phyloP scores from a whole-genome alignment of 139 green algal species.

The Chlorella sp. region DNA sequence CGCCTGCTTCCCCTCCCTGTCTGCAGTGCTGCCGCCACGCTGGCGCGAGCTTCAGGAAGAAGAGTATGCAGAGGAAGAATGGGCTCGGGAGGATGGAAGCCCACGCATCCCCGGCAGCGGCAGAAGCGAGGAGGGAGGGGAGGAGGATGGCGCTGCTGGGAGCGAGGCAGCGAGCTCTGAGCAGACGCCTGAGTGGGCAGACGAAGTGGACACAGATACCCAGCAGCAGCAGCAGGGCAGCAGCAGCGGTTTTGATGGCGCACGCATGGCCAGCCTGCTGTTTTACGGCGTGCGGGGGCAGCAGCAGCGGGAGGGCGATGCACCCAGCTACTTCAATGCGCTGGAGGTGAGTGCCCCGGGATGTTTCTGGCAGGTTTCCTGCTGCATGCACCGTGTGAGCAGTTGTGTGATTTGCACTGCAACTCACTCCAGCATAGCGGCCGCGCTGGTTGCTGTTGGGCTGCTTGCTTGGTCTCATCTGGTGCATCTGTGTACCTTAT shows the following conservation, averaged over 20 bases:
- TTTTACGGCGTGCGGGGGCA: constrained; percentile 75
- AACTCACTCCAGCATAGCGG: no score
- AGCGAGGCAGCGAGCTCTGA: not conserved
- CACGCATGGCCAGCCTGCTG: constrained; percentile 47
- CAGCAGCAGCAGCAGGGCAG: not conserved
- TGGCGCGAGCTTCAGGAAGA: constrained; percentile 23
- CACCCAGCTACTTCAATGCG: constrained; percentile 76
- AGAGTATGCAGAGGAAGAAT: not conserved
- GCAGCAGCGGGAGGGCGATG: constrained; percentile 70
- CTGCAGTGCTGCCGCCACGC: constrained; percentile 26
- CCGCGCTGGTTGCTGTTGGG: no score
- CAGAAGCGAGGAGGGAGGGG: not conserved
- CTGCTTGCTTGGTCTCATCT: no score
- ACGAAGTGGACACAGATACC: not conserved
- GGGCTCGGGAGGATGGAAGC: not conserved
- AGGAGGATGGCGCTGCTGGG: not conserved
- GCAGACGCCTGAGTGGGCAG: not conserved
- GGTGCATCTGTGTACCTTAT: no score
- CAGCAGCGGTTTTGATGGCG: not conserved
- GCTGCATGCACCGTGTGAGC: no score
- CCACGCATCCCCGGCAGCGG: not conserved
- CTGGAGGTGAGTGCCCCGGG: constrained; percentile 63
- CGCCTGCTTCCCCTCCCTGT: no score
- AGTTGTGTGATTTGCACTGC: no score
- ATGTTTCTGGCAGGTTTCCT: no score